Evolutionary conservation across 2,329 filamentous ascomycete genomes (phyloP), one percentile per base, ranked within the genome.

Genomic region (Aspergillus sp.): DNA sequence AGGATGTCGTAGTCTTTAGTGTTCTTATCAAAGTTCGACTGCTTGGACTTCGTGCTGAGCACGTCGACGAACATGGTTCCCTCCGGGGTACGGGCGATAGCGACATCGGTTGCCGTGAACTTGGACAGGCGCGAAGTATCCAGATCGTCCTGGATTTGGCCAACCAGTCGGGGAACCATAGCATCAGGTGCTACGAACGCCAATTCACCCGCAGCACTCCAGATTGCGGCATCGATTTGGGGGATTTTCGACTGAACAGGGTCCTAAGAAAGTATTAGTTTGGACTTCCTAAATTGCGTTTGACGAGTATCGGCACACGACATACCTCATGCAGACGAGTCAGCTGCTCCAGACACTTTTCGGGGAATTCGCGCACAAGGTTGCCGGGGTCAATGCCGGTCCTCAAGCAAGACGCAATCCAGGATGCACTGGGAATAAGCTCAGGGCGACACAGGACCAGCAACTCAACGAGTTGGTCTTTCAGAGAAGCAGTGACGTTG

Each of bases 1-100:
- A 97, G 78, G 1, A 92, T 96, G 69, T 99, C 92, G 69, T 97
- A 97, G 73, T 98, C 95, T 74, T 96, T 97, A 52, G 87, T 89
- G 70, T 92, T 97, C 79, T 97, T 98, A 77, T 92, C 89, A 3
- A 92, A 87, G 2, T 89, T 79, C 39, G 83, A 80, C 62, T 86
- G 86, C 60, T 87, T 86, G 1, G 87, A 81, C 73, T 96, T 96
- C 72, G 91, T 93, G 36, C 90, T 91, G 5, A 99, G 83, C 0
- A 98, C 91, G 76, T 99, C 95, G 19, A 99, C 84, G 69, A 96
- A 98, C 13, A 89, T 85, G 1, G 89, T 93, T 1, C 92, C 94
- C 74, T 96, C 92, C 1, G 92, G 90, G 0, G 94, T 97, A 48
- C 92, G 88, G 75, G 93, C 95, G 60, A 99, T 98, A 15, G 92